Evolutionary conservation across 345 rosid species (phyloP), one percentile per base, ranked within the genome.

Genomic region (Salix exigua): DNA sequence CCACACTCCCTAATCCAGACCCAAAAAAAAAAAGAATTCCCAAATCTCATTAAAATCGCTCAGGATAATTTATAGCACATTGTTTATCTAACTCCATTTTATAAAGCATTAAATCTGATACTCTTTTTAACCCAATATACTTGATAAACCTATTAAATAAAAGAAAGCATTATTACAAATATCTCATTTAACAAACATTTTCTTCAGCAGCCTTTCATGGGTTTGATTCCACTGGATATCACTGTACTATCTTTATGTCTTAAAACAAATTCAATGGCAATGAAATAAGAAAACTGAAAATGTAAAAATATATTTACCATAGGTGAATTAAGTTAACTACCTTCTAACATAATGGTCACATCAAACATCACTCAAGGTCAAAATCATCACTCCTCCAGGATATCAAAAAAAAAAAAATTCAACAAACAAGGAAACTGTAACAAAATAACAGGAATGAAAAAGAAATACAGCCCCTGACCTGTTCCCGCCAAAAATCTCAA

Each of bases 401-500:
- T 14, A 64, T 72, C 21, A 75, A 68, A 58, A 37, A 26, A 3
- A 67, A 35, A 30, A 5, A 33, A 65, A 61, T 33, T 66, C 44
- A 68, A 66, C 30, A 65, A 73, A 68, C 28, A 64, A 25, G 63
- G 38, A 76, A 50, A 10, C n/a, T 26, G 23, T 23, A 46, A 16
- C 37, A 37, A 72, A 71, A 14, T 73, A 77, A 78, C 1, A 51
- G 37, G 66, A 51, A 33, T 37, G 16, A 53, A 51, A 17, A 33
- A 0, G 23, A 68, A 28, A 48, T 37, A 13, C 21, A 60, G 21
- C 37, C 38, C 84, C 93, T 65, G 42, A 96, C 99, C 97, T 90
- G 83, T 94, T 92, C 87, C 91, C 86, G 69, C 98, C 99, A 87
- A 92, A 96, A 78, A 96, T 94, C 87, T 96, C 94, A 53, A 94